Conservation (phyloP, 768 basidiomycete species). For the Russula brevipes region DNA sequence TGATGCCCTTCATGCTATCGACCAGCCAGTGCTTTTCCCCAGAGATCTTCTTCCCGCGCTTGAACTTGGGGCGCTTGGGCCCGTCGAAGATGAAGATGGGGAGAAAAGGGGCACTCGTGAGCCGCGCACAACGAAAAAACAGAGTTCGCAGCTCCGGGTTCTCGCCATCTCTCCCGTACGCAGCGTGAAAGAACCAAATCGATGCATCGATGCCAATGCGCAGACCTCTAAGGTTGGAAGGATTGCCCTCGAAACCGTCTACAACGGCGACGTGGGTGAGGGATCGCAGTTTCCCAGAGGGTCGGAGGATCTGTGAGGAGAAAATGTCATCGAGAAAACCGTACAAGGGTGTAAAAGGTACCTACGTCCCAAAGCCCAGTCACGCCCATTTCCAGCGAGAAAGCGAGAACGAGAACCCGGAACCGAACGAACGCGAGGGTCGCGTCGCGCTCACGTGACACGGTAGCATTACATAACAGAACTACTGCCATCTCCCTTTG, state of each 20-base stretch:
- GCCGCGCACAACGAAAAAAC: conserved; percentile 78
- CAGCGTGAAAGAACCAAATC: conserved; percentile 77
- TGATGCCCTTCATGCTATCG: conserved; percentile 71
- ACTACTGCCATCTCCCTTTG: no score
- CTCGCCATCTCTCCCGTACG: conserved; percentile 72
- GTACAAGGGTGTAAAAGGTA: not conserved
- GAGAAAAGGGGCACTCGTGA: conserved; percentile 73
- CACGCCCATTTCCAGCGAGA: conserved; percentile 15
- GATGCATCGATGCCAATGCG: conserved; percentile 84
- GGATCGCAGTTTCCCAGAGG: conserved; percentile 66
- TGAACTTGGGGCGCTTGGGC: conserved; percentile 72
- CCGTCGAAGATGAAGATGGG: conserved; percentile 94
- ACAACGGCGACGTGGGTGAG: conserved; percentile 69
- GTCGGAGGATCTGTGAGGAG: conserved; percentile 52
- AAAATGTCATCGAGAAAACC: conserved; percentile 23
- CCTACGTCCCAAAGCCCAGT: conserved; percentile 26
- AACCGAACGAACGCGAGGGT: no score
- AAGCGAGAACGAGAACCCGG: no score
- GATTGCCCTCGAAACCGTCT: conserved; percentile 70
- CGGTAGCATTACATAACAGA: no score
- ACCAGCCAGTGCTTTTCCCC: conserved; percentile 59
- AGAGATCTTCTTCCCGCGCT: conserved; percentile 70
- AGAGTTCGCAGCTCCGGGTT: conserved; percentile 81
- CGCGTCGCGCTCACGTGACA: no score
- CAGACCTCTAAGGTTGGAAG: conserved; percentile 60